Evolutionary conservation across 2,329 filamentous ascomycete species (phyloP).

Genomic region (Colletotrichum gigasporum): DNA sequence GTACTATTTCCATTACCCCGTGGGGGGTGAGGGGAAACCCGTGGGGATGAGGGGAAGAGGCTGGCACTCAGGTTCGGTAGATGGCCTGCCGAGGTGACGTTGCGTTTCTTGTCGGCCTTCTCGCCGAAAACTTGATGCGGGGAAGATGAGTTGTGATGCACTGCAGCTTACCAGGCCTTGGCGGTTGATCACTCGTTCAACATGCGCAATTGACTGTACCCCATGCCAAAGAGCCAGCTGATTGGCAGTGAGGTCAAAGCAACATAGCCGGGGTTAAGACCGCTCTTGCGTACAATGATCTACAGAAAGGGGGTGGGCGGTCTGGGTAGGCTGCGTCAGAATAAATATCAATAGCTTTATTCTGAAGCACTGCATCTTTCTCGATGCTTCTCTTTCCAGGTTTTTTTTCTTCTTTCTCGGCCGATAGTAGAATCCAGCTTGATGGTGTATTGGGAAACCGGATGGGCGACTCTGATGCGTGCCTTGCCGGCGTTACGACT

Average conservation of each 20-base stretch:
- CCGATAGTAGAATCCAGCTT: no score
- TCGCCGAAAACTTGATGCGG: slow-evolving; percentile 5
- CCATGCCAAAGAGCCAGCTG: neutral
- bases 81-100: slow-evolving; percentile 15
- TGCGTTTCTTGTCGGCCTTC: neutral
- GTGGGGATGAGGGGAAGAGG: neutral
- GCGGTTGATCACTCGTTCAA: neutral
- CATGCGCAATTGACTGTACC: neutral
- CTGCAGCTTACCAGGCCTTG: neutral
- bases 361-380: no score
- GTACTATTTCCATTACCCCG: slow-evolving; percentile 2
- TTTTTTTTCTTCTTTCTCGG: no score
- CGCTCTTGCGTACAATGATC: no score
- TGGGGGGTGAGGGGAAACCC: slow-evolving; percentile 23
- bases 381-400: no score
- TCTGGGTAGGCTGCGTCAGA: no score
- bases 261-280: no score
- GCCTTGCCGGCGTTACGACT: no score
- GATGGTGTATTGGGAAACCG: no score
- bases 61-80: slow-evolving; percentile 11
- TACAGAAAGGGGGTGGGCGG: no score
- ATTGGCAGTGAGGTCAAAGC: neutral
- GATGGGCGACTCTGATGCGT: no score
- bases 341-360: no score
- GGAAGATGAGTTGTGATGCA: neutral